A percentile compares a stretch with the other conserved stretches of the same genome.
Conservation (phyloP, 2,329 filamentous ascomycete genomes). For the Ilyonectria robusta region DNA sequence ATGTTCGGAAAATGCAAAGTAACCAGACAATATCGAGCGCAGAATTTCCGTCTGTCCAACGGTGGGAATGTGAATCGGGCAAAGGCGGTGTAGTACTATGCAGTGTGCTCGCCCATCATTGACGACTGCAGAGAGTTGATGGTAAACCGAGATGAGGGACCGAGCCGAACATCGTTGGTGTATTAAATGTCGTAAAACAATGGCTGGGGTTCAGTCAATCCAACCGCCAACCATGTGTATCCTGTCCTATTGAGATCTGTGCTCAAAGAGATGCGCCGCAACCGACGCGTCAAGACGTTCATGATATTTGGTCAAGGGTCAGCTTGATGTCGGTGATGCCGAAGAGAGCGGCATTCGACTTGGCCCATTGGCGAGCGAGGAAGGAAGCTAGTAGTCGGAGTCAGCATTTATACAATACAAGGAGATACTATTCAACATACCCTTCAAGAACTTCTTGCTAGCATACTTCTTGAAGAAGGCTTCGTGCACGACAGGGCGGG, state of each 20-base stretch:
- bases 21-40: slow-evolving; percentile 49
- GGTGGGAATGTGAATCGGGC: slow-evolving; percentile 50
- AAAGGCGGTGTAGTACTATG: slow-evolving; percentile 30
- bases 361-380: slow-evolving; percentile 92
- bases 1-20: slow-evolving; percentile 55
- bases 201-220: slow-evolving; percentile 47
- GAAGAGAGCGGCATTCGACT: slow-evolving; percentile 77
- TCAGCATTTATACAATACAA: slow-evolving; percentile 32
- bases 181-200: slow-evolving; percentile 53
- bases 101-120: slow-evolving; percentile 32
- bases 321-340: slow-evolving; percentile 66
- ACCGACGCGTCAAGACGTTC: slow-evolving; percentile 33
- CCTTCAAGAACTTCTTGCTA: slow-evolving; percentile 99
- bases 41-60: slow-evolving; percentile 45
- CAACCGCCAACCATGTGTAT: slow-evolving; percentile 49
- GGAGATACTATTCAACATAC: slow-evolving; percentile 66
- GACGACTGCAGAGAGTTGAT: slow-evolving; percentile 41
- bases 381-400: slow-evolving; percentile 78
- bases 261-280: slow-evolving; percentile 33
- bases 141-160: slow-evolving; percentile 41
- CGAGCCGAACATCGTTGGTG: slow-evolving; percentile 45
- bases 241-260: slow-evolving; percentile 41
- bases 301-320: slow-evolving; percentile 64
- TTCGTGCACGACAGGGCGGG: slow-evolving; percentile 90
- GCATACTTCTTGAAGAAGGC: slow-evolving; percentile 99